A percentile compares a stretch with the other conserved stretches of the same genome.
Evolutionary conservation across 2,329 filamentous ascomycete species (phyloP).

Genomic region (Calycina marina): DNA sequence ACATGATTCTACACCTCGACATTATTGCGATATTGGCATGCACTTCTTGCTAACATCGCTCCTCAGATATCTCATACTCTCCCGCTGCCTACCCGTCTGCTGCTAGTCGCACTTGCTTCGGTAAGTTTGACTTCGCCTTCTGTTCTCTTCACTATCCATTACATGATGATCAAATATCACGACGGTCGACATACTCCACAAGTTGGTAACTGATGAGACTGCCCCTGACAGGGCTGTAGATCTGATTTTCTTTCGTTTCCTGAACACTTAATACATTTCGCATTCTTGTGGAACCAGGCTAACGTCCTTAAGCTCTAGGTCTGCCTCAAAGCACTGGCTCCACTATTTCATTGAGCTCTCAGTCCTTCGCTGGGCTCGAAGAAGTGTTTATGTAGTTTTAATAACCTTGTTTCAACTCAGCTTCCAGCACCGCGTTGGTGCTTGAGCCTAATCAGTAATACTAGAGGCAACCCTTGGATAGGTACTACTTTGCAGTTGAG

Average conservation of each 20-base stretch:
- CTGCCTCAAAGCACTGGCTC: too few relatives aligned
- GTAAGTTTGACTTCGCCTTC: slow-evolving; percentile 7
- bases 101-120: slow-evolving; percentile 2
- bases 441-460: too few relatives aligned
- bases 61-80: not conserved
- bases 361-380: too few relatives aligned
- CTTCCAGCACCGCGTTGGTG: too few relatives aligned
- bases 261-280: too few relatives aligned
- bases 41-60: not conserved
- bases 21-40: slow-evolving; percentile 1
- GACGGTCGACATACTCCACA: slow-evolving; percentile 74
- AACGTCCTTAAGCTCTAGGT: too few relatives aligned
- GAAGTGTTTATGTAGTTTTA: too few relatives aligned
- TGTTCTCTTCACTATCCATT: slow-evolving; percentile 19
- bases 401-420: too few relatives aligned
- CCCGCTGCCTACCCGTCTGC: slow-evolving; percentile 3
- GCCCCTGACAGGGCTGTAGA: slow-evolving; percentile 58
- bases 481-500: too few relatives aligned
- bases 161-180: slow-evolving; percentile 67
- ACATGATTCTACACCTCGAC: slow-evolving; percentile 18
- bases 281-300: too few relatives aligned
- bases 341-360: too few relatives aligned
- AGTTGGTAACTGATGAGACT: slow-evolving; percentile 58
- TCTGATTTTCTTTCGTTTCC: slow-evolving; percentile 18
- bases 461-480: too few relatives aligned